Evolutionary conservation across 2,329 filamentous ascomycete genomes (phyloP).

Genomic region (Tricladium varicosporioides): DNA sequence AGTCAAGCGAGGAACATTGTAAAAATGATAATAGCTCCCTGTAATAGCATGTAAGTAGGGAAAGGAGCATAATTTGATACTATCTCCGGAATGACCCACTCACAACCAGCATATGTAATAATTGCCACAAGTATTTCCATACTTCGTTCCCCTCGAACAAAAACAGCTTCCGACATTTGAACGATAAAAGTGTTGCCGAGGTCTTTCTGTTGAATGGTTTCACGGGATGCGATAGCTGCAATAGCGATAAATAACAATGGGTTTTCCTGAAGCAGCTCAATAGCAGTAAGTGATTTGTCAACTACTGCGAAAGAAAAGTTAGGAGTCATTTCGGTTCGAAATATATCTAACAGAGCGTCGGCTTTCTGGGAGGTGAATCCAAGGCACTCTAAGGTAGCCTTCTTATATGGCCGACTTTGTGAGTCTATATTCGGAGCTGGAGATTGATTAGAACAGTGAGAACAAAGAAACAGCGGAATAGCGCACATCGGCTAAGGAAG

Average conservation of each 20-base stretch:
- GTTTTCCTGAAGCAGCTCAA: conserved; percentile 11
- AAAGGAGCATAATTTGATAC: neutral
- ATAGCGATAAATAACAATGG: conserved; percentile 24
- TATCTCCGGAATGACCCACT: neutral
- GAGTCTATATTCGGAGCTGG: neutral
- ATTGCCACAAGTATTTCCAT: conserved; percentile 19
- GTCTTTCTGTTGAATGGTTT: conserved; percentile 4
- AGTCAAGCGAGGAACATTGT: conserved; percentile 12
- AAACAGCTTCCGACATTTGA: conserved; percentile 16
- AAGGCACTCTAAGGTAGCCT: neutral
- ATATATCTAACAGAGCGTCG: conserved; percentile 14
- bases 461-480: too few relatives aligned
- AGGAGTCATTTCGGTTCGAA: conserved; percentile 17
- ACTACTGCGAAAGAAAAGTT: conserved; percentile 26
- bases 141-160: conserved; percentile 16
- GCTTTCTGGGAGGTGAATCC: conserved; percentile 1
- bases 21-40: conserved; percentile 19
- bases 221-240: conserved; percentile 15
- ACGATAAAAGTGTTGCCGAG: conserved; percentile 16
- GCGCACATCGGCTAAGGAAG: too few relatives aligned
- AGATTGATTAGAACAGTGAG: too few relatives aligned
- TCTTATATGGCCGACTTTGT: neutral
- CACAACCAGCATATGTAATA: conserved; percentile 13
- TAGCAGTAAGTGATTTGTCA: conserved; percentile 2
- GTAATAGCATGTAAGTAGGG: neutral